Base-by-base conservation (phyloP, 495 filamentous ascomycete genomes). In the Haplographium delicatum region DNA sequence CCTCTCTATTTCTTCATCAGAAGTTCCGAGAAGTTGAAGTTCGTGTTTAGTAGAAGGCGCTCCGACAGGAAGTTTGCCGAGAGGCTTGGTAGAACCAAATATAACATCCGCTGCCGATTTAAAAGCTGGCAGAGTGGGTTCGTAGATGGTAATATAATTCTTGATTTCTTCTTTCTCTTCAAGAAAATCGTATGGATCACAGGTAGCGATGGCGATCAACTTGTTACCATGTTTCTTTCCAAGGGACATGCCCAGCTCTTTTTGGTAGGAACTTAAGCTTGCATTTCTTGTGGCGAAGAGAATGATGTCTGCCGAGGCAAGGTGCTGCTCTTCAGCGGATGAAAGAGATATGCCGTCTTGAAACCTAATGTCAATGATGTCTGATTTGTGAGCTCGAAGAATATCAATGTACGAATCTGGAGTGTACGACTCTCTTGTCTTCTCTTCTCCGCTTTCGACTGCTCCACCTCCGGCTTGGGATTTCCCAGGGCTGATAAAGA, bases 161-260 rank as follows among this genome's bases (percentile, higher is more conserved):
- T 66, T 59, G 15, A 73, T 61, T 2, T 64, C 60, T 4, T 63
- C 62, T 1, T 51, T 28, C 16, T 64, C 65, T 24, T 72, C 65
- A 8, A 76, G 60, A 34, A 75, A 75, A 46, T 76, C 73, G 49
- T 76, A 76, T 6, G 73, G 73, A 47, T 65, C 71, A 43, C 70
- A 71, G 1, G 65, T 68, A 41, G 73, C 71, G 57, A 76, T 62
- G 9, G 65, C 54, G 20, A 73, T 64, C 18, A 73, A 44, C 19
- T 59, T 62, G 0, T 58, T 55, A 27, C 57, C 48, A 13, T 57
- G 20, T 9, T 57, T 65, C 8, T 55, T 58, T 24, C 69, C 59
- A 16, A 74, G 57, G 10, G 62, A 59, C 6, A 65, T 55, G 0
- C 67, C 71, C 11, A 74, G 48, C 0, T 39, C 41, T 42, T 62